Evolutionary conservation across 495 filamentous ascomycete genomes (phyloP), one percentile per base, ranked within the genome.

Genomic region (Trichoderma asperelloides): DNA sequence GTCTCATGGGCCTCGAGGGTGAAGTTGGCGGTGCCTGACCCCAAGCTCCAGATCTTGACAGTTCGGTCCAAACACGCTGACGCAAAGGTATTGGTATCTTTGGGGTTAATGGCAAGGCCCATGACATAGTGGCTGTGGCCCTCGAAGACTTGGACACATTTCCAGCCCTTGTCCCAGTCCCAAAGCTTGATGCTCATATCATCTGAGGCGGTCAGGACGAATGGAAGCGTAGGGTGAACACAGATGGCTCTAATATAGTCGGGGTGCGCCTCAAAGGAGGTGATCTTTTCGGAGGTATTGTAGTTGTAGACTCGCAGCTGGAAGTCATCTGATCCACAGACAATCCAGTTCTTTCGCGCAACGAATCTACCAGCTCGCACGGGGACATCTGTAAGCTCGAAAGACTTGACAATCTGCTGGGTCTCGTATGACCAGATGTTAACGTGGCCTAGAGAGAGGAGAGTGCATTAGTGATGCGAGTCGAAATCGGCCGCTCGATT

Each of bases 371-470:
- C 95, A 55, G 96, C 96, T 78, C 95, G 89, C 64, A 98, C 95
- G 68, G 95, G 95, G 63, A 99, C 95, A 86, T 99, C 95, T 74
- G 94, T 97, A 67, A 99, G 88, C 82, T 99, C 96, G 80, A 99
- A 99, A 18, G 96, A 97, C 82, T 98, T 98, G 78, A 99, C 91
- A 69, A 99, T 93, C 37, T 92, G 89, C 79, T 96, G 96, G 63
- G 93, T 93, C 78, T 97, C 95, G 80, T 96, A 97, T 12, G 93
- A 97, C 96, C 95, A 99, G 74, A 99, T 97, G 81, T 98, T 94
- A 74, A 96, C 96, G 84, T 98, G 95, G 79, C 94, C 88, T 92
- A 66, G 63, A 30, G 60, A 62, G 49, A 43, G 23, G 71, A 23
- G 13, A 18, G n/a, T 13, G 65, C 64, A 66, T 64, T 15, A 23